Evolutionary conservation across 345 rosid genomes (phyloP), one percentile per base, ranked within the genome.

Genomic region (Populus simonii): DNA sequence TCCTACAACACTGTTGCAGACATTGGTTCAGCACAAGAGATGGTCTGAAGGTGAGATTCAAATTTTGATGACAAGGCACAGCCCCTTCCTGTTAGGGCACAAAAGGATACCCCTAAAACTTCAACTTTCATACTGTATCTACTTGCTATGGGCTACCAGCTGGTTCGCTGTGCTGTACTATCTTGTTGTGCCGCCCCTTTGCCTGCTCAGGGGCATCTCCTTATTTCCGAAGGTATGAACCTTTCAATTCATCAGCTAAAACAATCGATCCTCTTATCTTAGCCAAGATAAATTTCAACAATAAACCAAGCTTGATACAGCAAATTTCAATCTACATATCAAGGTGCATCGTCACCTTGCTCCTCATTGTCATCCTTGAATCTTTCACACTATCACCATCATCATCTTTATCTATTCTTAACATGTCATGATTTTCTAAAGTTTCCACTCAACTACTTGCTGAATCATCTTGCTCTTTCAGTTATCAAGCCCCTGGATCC

Each of bases 41-140:
- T 94, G 98, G 98, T 77, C 98, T 0, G 93, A 87, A 74, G 98
- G 98, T 23, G 82, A 90, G 45, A 74, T 94, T 63, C 94, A 92
- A 81, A 85, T 94, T 71, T 67, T 92, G 27, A 73, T 90, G 1
- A 89, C 95, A 1, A 85, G 79, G 67, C 88, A 81, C 82, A 82
- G 92, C 80, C 97, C 97, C 51, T 8, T 82, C 83, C 23, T 80
- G 86, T 88, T 79, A 79, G 51, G 98, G 11, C 71, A 49, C 74
- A 88, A 91, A 67, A 91, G 80, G 77, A 87, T 94, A 59, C n/a
- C 88, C 81, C 70, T 86, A 2, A 91, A 90, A 69, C 86, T 83
- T 67, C 86, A 78, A 74, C 65, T 93, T 75, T 79, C 82, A 3
- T 91, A 92, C 45, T 83, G 78, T 65, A 6, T 41, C 78, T 90